Evolutionary conservation across 2,329 filamentous ascomycete genomes (phyloP).

Genomic region (Colletotrichum chlorophyti): DNA sequence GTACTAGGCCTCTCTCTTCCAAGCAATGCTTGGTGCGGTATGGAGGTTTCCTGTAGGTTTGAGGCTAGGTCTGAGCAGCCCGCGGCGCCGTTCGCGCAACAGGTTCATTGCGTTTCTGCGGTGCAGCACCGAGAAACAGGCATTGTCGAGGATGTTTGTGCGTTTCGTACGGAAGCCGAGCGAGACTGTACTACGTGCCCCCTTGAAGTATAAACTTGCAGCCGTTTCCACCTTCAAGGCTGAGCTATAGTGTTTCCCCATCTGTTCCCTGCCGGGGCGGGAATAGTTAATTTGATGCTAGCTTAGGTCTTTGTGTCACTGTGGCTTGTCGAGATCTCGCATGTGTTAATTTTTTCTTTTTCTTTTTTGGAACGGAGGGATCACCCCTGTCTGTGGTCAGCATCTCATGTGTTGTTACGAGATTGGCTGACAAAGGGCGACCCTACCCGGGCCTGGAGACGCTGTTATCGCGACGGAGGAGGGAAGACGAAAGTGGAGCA

Average conservation of each 20-base stretch:
- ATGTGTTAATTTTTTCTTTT: background rate
- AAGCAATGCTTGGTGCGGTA: background rate
- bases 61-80: constrained; percentile 18
- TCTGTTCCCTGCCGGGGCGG: constrained; percentile 16
- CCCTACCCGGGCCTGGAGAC: background rate
- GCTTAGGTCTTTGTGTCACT: background rate
- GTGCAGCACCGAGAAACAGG: constrained; percentile 27
- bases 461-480: constrained; percentile 15
- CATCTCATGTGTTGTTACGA: constrained; percentile 20
- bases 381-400: constrained; percentile 8
- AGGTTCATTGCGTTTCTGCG: constrained; percentile 19
- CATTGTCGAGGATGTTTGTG: constrained; percentile 17
- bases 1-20: constrained; percentile 3
- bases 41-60: constrained; percentile 23
- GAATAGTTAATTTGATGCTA: background rate
- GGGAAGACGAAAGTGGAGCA: constrained; percentile 9
- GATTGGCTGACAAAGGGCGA: constrained; percentile 14
- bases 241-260: constrained; percentile 8
- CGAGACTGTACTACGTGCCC: constrained; percentile 26
- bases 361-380: no score
- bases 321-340: background rate
- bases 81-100: background rate
- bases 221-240: constrained; percentile 10
- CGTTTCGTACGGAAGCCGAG: constrained; percentile 23
- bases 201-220: constrained; percentile 28